phyloP scores from a whole-genome alignment of 108 stramenopile species.

The Fragilaria crotonensis region DNA sequence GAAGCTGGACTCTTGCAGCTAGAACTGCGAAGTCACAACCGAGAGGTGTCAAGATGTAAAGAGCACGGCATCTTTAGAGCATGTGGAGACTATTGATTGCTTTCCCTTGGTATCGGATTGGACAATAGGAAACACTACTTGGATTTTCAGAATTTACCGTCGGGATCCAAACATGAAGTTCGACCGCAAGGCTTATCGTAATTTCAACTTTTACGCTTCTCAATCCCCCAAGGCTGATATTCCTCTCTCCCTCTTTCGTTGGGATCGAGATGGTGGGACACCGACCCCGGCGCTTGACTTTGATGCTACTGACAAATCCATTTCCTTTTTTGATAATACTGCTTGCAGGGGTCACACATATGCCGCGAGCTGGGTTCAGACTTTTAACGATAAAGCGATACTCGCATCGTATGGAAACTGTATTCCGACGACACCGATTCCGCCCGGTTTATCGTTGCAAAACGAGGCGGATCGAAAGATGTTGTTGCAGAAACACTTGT shows the following conservation, averaged over 20 bases:
- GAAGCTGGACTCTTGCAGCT: background rate
- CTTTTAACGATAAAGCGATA: conserved; percentile 6
- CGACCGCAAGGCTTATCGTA: conserved; percentile 21
- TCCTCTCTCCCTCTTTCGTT: conserved; percentile 18
- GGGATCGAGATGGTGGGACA: conserved; percentile 12
- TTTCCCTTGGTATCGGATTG: too few relatives aligned
- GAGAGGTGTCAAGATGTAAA: conserved; percentile 2
- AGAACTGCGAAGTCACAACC: conserved; percentile 30
- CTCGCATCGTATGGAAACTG: conserved; percentile 29
- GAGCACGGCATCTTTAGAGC: too few relatives aligned
- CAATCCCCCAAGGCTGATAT: conserved; percentile 27
- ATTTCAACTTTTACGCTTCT: conserved; percentile 28
- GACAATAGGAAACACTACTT: conserved; percentile 25
- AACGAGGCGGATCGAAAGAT: conserved; percentile 24
- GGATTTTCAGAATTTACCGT: conserved; percentile 18
- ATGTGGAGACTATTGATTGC: too few relatives aligned
- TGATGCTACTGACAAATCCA: conserved; percentile 16
- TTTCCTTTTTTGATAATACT: conserved; percentile 18
- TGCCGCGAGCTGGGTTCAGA: conserved; percentile 24
- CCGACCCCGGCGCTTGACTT: conserved; percentile 26
- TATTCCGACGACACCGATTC: conserved; percentile 28
- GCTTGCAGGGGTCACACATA: conserved; percentile 12
- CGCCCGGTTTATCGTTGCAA: conserved; percentile 15
- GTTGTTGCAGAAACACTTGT: conserved; percentile 42
- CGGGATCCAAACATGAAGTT: conserved; percentile 11